Conservation (phyloP, 805 yeast species). For the Candida argentea region DNA sequence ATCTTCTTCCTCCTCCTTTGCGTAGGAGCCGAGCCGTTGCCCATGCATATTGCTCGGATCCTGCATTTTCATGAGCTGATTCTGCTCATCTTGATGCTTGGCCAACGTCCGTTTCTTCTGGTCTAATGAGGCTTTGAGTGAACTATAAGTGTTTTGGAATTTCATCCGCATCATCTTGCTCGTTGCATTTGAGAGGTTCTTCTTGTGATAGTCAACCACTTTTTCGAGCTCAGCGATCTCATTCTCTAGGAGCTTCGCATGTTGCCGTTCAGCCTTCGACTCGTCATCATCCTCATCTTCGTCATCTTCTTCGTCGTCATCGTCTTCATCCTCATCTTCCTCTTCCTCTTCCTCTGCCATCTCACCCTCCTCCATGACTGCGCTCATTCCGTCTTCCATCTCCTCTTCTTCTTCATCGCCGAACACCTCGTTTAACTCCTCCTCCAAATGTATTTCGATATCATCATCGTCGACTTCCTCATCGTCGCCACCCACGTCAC, state of each 20-base stretch:
- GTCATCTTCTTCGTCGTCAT: conserved; percentile 41
- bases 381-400: conserved; percentile 9
- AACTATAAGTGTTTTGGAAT: conserved; percentile 68
- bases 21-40: conserved; percentile 1
- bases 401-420: conserved; percentile 26
- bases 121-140: conserved; percentile 74
- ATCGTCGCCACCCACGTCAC: conserved; percentile 13
- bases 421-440: conserved; percentile 49
- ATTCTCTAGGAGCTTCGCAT: conserved; percentile 66
- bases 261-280: conserved; percentile 40
- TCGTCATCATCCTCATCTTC: conserved; percentile 42
- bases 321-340: conserved; percentile 47
- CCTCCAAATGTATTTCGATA: conserved; percentile 34
- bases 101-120: conserved; percentile 60
- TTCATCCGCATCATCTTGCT: conserved; percentile 83
- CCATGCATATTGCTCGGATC: conserved; percentile 13
- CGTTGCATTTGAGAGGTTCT: conserved; percentile 60
- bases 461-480: conserved; percentile 21
- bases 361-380: conserved; percentile 30
- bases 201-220: conserved; percentile 66
- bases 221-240: conserved; percentile 74
- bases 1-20: conserved; percentile 8
- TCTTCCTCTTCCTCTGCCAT: conserved; percentile 47
- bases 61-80: conserved; percentile 13
- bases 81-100: conserved; percentile 18